These are phyloP conservation scores for Penicillium sp. DNA, from an alignment of 2,329 filamentous ascomycete species.

Conservation along the genomic window DNA sequence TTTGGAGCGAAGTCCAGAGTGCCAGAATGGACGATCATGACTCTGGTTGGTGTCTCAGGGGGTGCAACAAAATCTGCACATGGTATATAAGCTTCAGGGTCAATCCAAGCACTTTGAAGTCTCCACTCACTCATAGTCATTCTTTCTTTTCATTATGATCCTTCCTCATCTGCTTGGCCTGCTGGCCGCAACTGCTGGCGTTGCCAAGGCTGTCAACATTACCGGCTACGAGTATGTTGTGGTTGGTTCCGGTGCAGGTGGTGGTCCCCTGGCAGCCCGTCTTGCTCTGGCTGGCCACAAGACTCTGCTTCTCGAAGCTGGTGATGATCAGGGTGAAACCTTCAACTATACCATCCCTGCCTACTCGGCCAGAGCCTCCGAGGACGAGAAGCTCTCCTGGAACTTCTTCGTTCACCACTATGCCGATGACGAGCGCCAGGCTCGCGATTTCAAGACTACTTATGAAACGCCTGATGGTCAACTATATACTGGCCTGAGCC, in stretches of 20 bases:
- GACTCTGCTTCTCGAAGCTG: slow-evolving; percentile 43
- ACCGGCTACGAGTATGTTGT: slow-evolving; percentile 43
- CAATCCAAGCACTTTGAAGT: background rate
- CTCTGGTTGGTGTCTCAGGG: background rate
- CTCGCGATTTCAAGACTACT: slow-evolving; percentile 42
- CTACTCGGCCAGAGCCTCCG: slow-evolving; percentile 31
- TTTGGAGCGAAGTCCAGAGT: background rate
- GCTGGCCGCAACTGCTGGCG: slow-evolving; percentile 1
- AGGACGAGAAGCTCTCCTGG: slow-evolving; percentile 36
- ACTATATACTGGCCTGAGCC: slow-evolving; percentile 56
- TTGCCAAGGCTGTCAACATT: slow-evolving; percentile 24
- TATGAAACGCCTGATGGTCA: slow-evolving; percentile 49
- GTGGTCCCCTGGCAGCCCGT: slow-evolving; percentile 39
- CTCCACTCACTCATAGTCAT: background rate
- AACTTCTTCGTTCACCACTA: slow-evolving; percentile 43
- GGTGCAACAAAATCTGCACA: background rate
- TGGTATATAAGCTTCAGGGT: background rate
- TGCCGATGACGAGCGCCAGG: slow-evolving; percentile 31
- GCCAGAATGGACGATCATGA: background rate
- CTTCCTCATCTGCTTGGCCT: slow-evolving; percentile 1
- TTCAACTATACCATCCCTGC: slow-evolving; percentile 34
- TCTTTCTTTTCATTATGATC: background rate
- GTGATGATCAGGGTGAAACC: slow-evolving; percentile 37
- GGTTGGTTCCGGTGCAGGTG: slow-evolving; percentile 41
- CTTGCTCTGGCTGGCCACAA: slow-evolving; percentile 39